phyloP scores from a whole-genome alignment of 768 basidiomycete genomes.

The Rossbeevera mucosa region DNA sequence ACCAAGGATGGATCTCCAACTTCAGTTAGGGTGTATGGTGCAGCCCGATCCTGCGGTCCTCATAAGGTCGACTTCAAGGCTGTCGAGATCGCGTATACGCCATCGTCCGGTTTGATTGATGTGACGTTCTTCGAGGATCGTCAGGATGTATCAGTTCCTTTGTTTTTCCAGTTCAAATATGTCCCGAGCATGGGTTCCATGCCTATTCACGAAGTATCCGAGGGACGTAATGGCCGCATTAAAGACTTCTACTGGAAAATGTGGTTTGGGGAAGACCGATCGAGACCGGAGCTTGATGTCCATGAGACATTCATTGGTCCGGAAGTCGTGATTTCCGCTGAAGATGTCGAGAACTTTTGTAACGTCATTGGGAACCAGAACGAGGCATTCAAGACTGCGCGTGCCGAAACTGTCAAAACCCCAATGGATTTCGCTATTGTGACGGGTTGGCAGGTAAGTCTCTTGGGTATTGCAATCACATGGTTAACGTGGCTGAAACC shows the following conservation, averaged over 20 bases:
- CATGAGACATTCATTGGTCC: conserved; percentile 83
- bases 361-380: conserved; percentile 90
- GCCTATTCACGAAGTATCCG: conserved; percentile 87
- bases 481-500: conserved; percentile 8
- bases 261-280: conserved; percentile 89
- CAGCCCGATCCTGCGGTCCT: conserved; percentile 71
- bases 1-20: conserved; percentile 43
- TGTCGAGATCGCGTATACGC: conserved; percentile 62
- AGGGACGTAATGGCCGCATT: conserved; percentile 82
- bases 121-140: conserved; percentile 85
- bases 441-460: conserved; percentile 91
- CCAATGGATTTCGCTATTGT: conserved; percentile 99
- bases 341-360: conserved; percentile 84
- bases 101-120: conserved; percentile 52
- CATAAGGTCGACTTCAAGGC: conserved; percentile 80
- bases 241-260: conserved; percentile 98
- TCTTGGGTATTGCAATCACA: neutral
- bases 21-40: conserved; percentile 68
- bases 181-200: conserved; percentile 83
- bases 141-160: conserved; percentile 67
- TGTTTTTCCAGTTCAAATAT: conserved; percentile 79
- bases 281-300: conserved; percentile 73
- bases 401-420: conserved; percentile 66
- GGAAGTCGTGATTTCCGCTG: conserved; percentile 73
- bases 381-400: conserved; percentile 79